Conservation (phyloP, 352 stramenopile genomes). For the Phytophthora foliorum region DNA sequence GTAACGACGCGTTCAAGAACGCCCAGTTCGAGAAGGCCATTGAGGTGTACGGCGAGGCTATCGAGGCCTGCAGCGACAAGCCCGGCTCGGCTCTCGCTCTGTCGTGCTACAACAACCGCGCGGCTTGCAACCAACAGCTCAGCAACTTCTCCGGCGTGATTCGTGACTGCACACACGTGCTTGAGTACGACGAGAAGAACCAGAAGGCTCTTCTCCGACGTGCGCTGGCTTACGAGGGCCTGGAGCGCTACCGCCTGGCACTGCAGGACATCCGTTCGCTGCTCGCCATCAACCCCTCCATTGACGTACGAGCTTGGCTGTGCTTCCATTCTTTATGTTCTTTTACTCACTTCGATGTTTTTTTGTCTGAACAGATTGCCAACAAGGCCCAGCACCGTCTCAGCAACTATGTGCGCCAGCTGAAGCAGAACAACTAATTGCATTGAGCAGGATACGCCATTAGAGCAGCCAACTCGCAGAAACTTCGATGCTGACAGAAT, state of each 20-base stretch:
- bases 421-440: conserved; percentile 84
- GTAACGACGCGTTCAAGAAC: conserved; percentile 95
- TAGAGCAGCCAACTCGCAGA: not conserved
- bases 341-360: conserved; percentile 13
- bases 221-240: conserved; percentile 95
- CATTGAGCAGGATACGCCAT: conserved; percentile 12
- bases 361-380: conserved; percentile 60
- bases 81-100: conserved; percentile 85
- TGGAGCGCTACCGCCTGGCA: conserved; percentile 94
- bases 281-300: conserved; percentile 89
- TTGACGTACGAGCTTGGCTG: conserved; percentile 64
- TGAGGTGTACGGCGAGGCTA: conserved; percentile 93
- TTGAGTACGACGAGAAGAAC: conserved; percentile 95
- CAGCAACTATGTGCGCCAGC: conserved; percentile 86
- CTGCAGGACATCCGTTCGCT: conserved; percentile 90
- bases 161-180: conserved; percentile 94
- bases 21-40: conserved; percentile 93
- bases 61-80: conserved; percentile 83
- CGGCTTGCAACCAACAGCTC: conserved; percentile 97
- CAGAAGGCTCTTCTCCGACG: conserved; percentile 96
- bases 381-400: conserved; percentile 93
- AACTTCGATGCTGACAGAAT: not conserved
- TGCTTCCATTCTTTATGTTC: not conserved
- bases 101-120: conserved; percentile 96
- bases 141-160: conserved; percentile 97